A percentile compares a stretch with the other conserved stretches of the same genome.
Conservation (phyloP, 2,329 filamentous ascomycete genomes). For the Macrophomina pseudophaseolina region DNA sequence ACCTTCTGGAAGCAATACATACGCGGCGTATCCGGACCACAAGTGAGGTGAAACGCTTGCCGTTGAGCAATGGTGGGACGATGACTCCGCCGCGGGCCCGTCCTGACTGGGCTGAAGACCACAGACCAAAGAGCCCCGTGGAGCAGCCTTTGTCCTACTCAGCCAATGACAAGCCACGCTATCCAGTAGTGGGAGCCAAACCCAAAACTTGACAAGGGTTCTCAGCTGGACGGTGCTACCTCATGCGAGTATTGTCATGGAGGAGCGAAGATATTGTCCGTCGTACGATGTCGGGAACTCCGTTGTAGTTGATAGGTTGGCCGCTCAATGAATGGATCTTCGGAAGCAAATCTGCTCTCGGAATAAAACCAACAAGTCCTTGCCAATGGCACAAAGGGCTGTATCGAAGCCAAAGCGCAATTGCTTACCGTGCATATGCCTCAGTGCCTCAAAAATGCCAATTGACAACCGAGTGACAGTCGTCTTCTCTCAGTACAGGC, state of each 20-base stretch:
- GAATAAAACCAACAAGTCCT: not conserved
- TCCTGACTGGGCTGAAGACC: not conserved
- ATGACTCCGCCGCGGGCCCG: not conserved
- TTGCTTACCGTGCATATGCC: not conserved
- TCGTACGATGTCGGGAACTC: constrained; percentile 1
- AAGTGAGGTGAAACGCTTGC: not conserved
- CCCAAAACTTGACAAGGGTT: not conserved
- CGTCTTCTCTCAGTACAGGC: too few relatives aligned
- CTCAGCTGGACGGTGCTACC: not conserved
- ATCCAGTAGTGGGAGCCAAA: too few relatives aligned
- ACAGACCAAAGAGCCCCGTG: not conserved
- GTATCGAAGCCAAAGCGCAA: not conserved
- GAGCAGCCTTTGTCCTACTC: not conserved
- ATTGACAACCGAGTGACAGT: not conserved
- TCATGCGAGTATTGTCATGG: not conserved
- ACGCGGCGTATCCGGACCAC: not conserved
- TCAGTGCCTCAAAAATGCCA: not conserved
- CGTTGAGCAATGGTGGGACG: not conserved
- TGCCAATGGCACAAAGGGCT: not conserved
- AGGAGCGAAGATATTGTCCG: not conserved
- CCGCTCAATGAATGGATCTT: not conserved
- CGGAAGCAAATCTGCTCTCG: not conserved
- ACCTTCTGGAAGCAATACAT: not conserved
- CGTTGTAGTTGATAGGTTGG: not conserved
- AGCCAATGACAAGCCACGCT: not conserved